Evolutionary conservation across 257 asterid genomes (phyloP), one percentile per base, ranked within the genome.

Genomic region (Solanum stenotomum): DNA sequence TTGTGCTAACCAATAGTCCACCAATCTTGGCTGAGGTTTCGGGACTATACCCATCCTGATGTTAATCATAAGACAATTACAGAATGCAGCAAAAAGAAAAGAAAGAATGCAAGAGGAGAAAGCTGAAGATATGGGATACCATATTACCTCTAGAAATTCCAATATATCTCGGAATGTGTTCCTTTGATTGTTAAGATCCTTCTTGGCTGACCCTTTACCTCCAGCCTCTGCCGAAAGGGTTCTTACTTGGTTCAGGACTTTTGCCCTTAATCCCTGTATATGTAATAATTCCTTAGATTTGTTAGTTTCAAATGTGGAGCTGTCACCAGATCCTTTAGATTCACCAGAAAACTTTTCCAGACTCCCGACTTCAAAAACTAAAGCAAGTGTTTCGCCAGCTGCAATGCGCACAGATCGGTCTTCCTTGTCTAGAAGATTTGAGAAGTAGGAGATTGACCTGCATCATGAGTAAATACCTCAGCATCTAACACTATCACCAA

Each of bases 321-420:
- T 85, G 77, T 94, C 98, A 87, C 90, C 33, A 85, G 96, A 90
- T 84, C 78, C 92, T 89, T 90, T 96, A 71, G 89, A 29, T 87
- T 93, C 98, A 78, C 91, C 93, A 81, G 91, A 91, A 89, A 96
- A 95, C 84, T 96, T 96, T 82, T 96, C 99, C 87, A 97, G 90
- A 92, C 92, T 93, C 68, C 98, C 98, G 3, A 90, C 78, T 92
- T 97, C 99, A 88, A 95, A 95, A 49, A 96, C 93, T 89, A 96
- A 87, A 74, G 99, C 98, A 88, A 97, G 98, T 56, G 97, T 96
- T 93, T 97, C 99, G 68, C 99, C 99, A 87, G 98, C 98, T 65
- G 96, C 98, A 81, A 97, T 96, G 84, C 99, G 96, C 31, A 97
- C 91, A 33, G 92, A 82, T 91, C 99, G 91, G 87, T 97, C 98